These are phyloP conservation scores for Entamoeba histolytica DNA, from an alignment of 208 protist species.

Conservation along the genomic window DNA sequence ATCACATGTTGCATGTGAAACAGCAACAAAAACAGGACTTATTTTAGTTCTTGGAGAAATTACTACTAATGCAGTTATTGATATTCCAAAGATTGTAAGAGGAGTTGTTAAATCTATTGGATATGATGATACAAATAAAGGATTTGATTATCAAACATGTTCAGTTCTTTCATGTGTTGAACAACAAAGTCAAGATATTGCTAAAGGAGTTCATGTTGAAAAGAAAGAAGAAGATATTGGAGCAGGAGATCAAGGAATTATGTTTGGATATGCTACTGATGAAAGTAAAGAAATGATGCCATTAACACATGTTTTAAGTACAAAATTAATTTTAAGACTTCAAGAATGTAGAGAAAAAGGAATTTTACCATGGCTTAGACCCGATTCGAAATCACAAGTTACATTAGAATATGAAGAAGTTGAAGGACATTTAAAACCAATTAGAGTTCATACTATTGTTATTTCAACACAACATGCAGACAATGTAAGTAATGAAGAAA, in stretches of 20 bases:
- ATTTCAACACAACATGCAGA: constrained; percentile 92
- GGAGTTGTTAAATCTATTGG: constrained; percentile 83
- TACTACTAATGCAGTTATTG: constrained; percentile 75
- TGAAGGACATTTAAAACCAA: constrained; percentile 57
- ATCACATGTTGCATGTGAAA: constrained; percentile 92
- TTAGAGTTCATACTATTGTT: constrained; percentile 81
- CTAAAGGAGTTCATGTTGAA: constrained; percentile 69
- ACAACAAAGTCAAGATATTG: constrained; percentile 94
- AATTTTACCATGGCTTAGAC: constrained; percentile 68
- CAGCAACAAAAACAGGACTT: constrained; percentile 84
- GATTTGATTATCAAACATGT: constrained; percentile 85
- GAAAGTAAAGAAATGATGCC: constrained; percentile 91
- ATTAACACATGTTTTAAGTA: constrained; percentile 45
- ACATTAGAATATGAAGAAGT: constrained; percentile 86
- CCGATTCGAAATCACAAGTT: constrained; percentile 93
- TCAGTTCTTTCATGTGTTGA: constrained; percentile 82
- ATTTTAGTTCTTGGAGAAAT: constrained; percentile 98
- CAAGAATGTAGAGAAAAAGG: constrained; percentile 75
- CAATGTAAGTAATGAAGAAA: constrained; percentile 67
- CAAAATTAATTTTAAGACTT: constrained; percentile 25
- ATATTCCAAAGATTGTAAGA: constrained; percentile 88
- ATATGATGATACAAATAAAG: constrained; percentile 62
- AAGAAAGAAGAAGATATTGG: constrained; percentile 72
- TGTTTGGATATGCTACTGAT: constrained; percentile 98
- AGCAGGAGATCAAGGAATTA: constrained; percentile 95